Evolutionary conservation across 306 rosid species (phyloP), one percentile per base, ranked within the genome.

Genomic region (Cucurbita moschata): DNA sequence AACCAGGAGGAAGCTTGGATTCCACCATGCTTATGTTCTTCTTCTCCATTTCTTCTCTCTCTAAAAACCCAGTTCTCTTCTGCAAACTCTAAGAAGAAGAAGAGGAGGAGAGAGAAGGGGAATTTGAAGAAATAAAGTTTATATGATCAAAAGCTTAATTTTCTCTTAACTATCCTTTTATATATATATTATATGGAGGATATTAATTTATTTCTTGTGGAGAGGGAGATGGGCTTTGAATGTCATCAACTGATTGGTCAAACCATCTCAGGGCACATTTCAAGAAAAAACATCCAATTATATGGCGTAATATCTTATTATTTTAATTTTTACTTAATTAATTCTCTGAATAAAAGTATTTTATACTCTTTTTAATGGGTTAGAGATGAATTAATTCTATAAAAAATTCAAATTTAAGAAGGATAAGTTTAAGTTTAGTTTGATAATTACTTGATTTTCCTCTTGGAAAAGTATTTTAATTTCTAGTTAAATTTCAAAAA

Each of bases 1-100:
- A 92, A 39, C 98, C 98, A 4, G 98, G 96, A 54, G 98, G 98
- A 52, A 92, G 58, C 63, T 84, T 87, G 58, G 95, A 86, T 83
- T 92, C 98, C 39, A 92, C 98, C 86, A 80, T 76, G 88, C 92
- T 87, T 86, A 92, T 86, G 82, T 63, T 39, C 80, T 18, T 18
- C 8, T 79, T 89, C 72, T 90, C 88, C 90, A 86, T 92, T 67
- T 66, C 86, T n/a, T 1, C 1, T 2, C 7, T 65, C 21, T 54
- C 19, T 51, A 64, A 4, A 63, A 39, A 37, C 2, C 15, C 7
- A 46, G 39, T 37, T 70, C 43, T 51, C 63, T 18, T 47, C 44
- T 4, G 26, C 40, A 46, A 47, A 63, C 13, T 30, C 42, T 38
- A 30, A 4, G n/a, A 49, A 39, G 7, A 6, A 10, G 30, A n/a